Conservation (phyloP, 176 grass and related monocot genomes). For the Cenchrus americanus region DNA sequence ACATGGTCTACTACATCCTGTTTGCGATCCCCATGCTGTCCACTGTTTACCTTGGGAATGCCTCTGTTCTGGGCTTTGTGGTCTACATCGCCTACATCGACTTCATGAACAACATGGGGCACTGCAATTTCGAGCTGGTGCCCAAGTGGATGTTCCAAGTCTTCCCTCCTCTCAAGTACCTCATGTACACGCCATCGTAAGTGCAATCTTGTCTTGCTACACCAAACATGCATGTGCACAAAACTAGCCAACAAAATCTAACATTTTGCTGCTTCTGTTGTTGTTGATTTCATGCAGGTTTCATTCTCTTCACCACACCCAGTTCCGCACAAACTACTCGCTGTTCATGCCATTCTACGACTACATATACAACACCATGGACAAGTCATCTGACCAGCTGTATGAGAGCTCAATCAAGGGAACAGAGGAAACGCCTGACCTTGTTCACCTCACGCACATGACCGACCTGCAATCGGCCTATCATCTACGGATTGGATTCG, state of each 20-base stretch:
- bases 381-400: slow-evolving; percentile 80
- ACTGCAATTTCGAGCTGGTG: slow-evolving; percentile 94
- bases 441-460: slow-evolving; percentile 85
- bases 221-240: background rate
- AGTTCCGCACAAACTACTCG: slow-evolving; percentile 95
- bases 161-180: slow-evolving; percentile 93
- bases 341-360: slow-evolving; percentile 96
- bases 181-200: slow-evolving; percentile 99
- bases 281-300: slow-evolving; percentile 49
- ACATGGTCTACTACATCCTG: slow-evolving; percentile 73
- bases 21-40: slow-evolving; percentile 73
- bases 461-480: slow-evolving; percentile 76
- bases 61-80: slow-evolving; percentile 44
- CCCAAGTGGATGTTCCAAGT: slow-evolving; percentile 74
- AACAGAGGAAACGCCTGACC: slow-evolving; percentile 67
- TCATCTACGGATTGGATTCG: slow-evolving; percentile 78
- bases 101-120: slow-evolving; percentile 99
- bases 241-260: background rate
- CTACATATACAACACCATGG: slow-evolving; percentile 84
- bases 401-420: slow-evolving; percentile 71
- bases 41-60: slow-evolving; percentile 50
- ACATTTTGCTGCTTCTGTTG: background rate
- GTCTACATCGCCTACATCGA: slow-evolving; percentile 73
- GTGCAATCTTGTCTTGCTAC: slow-evolving; percentile 26
- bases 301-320: slow-evolving; percentile 96